phyloP scores from a whole-genome alignment of 495 filamentous ascomycete species.

The Bombardia bombarda region DNA sequence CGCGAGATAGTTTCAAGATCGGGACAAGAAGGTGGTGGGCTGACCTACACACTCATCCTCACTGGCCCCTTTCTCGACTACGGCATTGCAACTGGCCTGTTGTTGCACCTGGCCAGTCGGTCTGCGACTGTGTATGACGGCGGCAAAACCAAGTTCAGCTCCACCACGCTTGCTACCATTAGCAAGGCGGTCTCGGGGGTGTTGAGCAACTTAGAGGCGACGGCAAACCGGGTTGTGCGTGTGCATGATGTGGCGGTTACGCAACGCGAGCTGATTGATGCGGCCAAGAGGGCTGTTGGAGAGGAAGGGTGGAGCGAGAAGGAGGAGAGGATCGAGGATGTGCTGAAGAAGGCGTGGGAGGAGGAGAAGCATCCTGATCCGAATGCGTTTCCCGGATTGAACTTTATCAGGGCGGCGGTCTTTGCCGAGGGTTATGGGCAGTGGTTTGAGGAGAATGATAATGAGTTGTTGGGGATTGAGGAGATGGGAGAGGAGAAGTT shows the following conservation, averaged over 20 bases:
- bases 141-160: conserved; percentile 34
- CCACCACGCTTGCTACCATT: conserved; percentile 28
- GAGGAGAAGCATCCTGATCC: conserved; percentile 3
- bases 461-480: conserved; percentile 5
- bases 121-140: conserved; percentile 36
- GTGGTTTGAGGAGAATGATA: conserved; percentile 1
- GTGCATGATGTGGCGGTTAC: conserved; percentile 30
- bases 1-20: no score
- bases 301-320: conserved; percentile 2
- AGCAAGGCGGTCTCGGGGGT: conserved; percentile 35
- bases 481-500: conserved; percentile 4
- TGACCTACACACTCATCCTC: conserved; percentile 38
- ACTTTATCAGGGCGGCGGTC: neutral
- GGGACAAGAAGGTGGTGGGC: conserved; percentile 16
- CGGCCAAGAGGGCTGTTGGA: conserved; percentile 9
- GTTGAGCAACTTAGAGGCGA: conserved; percentile 37
- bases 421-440: conserved; percentile 3
- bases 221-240: conserved; percentile 38
- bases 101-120: conserved; percentile 28
- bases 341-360: neutral
- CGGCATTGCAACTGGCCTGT: conserved; percentile 25
- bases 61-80: conserved; percentile 36
- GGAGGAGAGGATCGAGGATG: neutral
- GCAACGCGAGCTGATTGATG: conserved; percentile 36
- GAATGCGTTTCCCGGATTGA: neutral